Evolutionary conservation across 2,329 filamentous ascomycete genomes (phyloP).

Genomic region (Fusarium oligoseptatum): DNA sequence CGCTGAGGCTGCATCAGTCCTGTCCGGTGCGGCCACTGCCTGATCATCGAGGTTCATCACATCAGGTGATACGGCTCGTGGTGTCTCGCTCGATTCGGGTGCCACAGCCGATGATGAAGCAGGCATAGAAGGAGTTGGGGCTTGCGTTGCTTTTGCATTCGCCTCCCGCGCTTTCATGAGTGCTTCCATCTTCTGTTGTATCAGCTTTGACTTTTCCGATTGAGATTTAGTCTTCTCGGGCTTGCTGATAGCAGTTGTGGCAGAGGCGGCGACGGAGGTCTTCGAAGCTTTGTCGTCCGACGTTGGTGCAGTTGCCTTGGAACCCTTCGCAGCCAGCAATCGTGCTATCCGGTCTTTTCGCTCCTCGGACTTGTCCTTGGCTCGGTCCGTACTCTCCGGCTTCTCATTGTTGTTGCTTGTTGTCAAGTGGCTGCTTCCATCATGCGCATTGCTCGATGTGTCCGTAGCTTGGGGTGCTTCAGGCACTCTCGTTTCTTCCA

Average conservation of each 20-base stretch:
- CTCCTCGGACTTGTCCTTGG: slow-evolving; percentile 65
- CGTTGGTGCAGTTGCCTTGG: slow-evolving; percentile 57
- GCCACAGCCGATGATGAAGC: slow-evolving; percentile 2
- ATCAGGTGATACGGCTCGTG: slow-evolving; percentile 9
- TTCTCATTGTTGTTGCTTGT: background rate
- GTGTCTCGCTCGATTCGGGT: slow-evolving; percentile 15
- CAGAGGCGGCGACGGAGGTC: slow-evolving; percentile 48
- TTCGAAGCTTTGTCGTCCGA: slow-evolving; percentile 6
- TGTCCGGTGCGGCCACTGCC: slow-evolving; percentile 5
- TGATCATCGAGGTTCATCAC: slow-evolving; percentile 13
- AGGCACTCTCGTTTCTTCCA: background rate
- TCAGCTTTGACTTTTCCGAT: slow-evolving; percentile 78
- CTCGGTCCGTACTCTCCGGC: slow-evolving; percentile 62
- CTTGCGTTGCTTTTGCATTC: slow-evolving; percentile 46
- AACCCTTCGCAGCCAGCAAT: slow-evolving; percentile 78
- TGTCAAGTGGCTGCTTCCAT: background rate
- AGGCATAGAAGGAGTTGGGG: background rate
- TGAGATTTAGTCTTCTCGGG: slow-evolving; percentile 50
- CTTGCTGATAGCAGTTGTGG: slow-evolving; percentile 46
- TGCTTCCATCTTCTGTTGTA: slow-evolving; percentile 84
- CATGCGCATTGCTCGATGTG: background rate
- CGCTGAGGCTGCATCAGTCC: slow-evolving; percentile 25
- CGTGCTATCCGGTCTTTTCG: slow-evolving; percentile 83
- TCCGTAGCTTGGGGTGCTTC: background rate
- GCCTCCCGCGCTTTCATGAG: slow-evolving; percentile 71